Percentiles rank a stretch among this genome's conserved stretches.
Evolutionary conservation across 2,329 filamentous ascomycete genomes (phyloP).

Genomic region (Domatiomyces catenatus): DNA sequence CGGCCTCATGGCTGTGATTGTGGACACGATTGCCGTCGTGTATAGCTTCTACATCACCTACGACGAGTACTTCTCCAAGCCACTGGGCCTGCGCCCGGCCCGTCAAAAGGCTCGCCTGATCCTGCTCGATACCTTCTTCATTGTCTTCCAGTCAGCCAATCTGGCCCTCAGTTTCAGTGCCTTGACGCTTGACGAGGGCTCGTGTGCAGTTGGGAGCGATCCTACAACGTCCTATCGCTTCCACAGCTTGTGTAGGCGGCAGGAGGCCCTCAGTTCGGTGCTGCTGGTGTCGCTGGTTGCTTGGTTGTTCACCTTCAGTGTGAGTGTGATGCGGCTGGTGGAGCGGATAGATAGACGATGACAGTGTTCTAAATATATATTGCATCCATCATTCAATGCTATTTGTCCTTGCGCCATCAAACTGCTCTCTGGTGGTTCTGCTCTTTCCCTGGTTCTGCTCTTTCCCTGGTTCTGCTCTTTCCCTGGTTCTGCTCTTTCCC

Average conservation of each 20-base stretch:
- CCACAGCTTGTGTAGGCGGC: slow-evolving; percentile 39
- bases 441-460: no score
- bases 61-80: slow-evolving; percentile 91
- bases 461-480: no score
- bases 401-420: neutral
- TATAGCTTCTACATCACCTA: slow-evolving; percentile 90
- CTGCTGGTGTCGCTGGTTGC: slow-evolving; percentile 67
- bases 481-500: no score
- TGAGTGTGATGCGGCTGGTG: slow-evolving; percentile 57
- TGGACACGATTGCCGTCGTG: slow-evolving; percentile 75
- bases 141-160: slow-evolving; percentile 93
- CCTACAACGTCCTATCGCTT: slow-evolving; percentile 22
- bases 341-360: slow-evolving; percentile 17
- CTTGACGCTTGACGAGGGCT: slow-evolving; percentile 47
- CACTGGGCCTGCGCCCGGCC: slow-evolving; percentile 69
- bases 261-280: slow-evolving; percentile 60
- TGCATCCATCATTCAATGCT: no score
- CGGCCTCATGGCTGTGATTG: slow-evolving; percentile 72
- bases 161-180: slow-evolving; percentile 78
- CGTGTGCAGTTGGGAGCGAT: slow-evolving; percentile 36
- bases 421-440: no score
- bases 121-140: slow-evolving; percentile 85
- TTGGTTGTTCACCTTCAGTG: slow-evolving; percentile 81
- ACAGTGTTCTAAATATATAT: neutral
- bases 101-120: slow-evolving; percentile 79